These are phyloP conservation scores for Elsinoe batatas DNA, from an alignment of 2,329 filamentous ascomycete species.

Conservation along the genomic window DNA sequence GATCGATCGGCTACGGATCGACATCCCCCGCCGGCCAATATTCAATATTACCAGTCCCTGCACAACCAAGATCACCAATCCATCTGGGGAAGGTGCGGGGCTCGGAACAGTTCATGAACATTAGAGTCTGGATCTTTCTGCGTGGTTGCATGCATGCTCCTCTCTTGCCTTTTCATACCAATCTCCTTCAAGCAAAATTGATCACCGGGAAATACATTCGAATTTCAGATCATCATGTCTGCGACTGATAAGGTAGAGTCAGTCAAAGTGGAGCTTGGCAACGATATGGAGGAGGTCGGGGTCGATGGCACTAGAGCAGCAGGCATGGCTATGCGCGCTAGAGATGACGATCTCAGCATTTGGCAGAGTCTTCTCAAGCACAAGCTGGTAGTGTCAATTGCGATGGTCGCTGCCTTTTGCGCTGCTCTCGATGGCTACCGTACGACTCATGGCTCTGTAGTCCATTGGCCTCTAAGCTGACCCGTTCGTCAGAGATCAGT, in stretches of 20 bases:
- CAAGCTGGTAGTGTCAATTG: constrained; percentile 29
- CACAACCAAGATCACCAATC: background rate
- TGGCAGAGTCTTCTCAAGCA: constrained; percentile 30
- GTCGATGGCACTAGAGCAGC: background rate
- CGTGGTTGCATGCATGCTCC: background rate
- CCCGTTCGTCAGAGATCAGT: constrained; percentile 21
- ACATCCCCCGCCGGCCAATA: background rate
- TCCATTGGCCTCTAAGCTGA: constrained; percentile 19
- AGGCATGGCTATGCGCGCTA: background rate
- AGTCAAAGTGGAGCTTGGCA: background rate
- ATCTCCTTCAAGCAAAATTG: no score
- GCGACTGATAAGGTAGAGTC: background rate
- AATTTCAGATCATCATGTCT: background rate
- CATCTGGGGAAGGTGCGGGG: constrained; percentile 4
- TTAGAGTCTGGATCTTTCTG: background rate
- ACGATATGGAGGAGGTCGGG: background rate
- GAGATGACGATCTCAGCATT: constrained; percentile 29
- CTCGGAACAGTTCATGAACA: background rate
- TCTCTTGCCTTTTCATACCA: background rate
- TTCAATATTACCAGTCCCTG: background rate
- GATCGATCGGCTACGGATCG: background rate
- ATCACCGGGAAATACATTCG: no score
- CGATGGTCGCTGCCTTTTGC: constrained; percentile 34
- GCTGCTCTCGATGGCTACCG: constrained; percentile 36
- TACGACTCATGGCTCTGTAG: constrained; percentile 14